phyloP scores from a whole-genome alignment of 495 filamentous ascomycete species.

The Penicillium alfredii region DNA sequence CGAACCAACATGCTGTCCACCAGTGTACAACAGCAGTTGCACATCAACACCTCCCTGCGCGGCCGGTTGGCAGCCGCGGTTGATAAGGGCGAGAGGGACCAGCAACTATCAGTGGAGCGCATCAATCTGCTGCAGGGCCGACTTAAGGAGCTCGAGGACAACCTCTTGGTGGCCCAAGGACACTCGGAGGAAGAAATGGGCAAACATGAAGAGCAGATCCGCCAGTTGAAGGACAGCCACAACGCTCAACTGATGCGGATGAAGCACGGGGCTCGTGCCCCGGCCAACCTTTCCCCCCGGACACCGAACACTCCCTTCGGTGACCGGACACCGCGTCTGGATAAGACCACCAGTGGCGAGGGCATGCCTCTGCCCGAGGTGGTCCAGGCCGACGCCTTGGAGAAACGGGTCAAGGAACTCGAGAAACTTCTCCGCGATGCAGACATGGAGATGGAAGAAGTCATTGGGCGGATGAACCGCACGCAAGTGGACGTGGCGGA shows the following conservation, averaged over 20 bases:
- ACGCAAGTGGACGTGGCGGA: constrained; percentile 93
- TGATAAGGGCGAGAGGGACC: constrained; percentile 77
- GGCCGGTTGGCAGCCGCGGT: constrained; percentile 81
- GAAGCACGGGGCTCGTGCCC: constrained; percentile 48
- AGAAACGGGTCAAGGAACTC: constrained; percentile 69
- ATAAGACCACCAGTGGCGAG: constrained; percentile 51
- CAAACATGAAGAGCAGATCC: constrained; percentile 81
- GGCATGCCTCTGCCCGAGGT: constrained; percentile 55
- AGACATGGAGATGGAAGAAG: constrained; percentile 90
- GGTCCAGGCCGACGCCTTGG: constrained; percentile 64
- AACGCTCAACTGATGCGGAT: constrained; percentile 71
- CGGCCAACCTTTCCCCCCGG: constrained; percentile 35
- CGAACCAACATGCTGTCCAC: constrained; percentile 70
- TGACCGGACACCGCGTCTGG: constrained; percentile 50
- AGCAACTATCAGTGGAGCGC: constrained; percentile 66
- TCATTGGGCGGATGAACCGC: constrained; percentile 83
- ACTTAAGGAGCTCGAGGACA: constrained; percentile 77
- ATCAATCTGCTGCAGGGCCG: constrained; percentile 78
- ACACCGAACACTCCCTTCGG: constrained; percentile 61
- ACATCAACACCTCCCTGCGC: constrained; percentile 66
- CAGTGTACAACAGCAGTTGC: constrained; percentile 72
- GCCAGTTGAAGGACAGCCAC: constrained; percentile 67
- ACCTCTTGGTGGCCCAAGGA: constrained; percentile 75
- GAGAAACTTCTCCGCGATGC: constrained; percentile 77
- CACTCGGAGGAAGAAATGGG: constrained; percentile 76